phyloP scores from a whole-genome alignment of 2,329 filamentous ascomycete genomes.

The Seiridium unicorne region DNA sequence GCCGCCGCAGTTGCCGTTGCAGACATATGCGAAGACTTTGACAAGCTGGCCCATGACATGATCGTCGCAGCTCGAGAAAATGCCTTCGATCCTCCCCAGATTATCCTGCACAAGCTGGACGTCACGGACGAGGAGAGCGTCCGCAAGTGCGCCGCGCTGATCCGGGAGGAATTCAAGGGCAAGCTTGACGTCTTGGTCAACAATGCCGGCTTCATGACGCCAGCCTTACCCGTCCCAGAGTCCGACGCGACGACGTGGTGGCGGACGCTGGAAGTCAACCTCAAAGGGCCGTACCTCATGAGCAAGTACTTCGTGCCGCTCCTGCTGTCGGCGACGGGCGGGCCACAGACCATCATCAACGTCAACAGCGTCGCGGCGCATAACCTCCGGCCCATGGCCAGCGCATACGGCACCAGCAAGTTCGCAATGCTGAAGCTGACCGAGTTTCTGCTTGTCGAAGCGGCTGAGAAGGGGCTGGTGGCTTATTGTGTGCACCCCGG shows the following conservation, averaged over 20 bases:
- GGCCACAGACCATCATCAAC: constrained; percentile 43
- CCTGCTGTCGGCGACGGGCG: constrained; percentile 33
- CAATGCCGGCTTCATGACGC: constrained; percentile 42
- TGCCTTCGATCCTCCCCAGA: constrained; percentile 13
- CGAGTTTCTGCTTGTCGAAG: constrained; percentile 36
- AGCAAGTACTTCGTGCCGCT: constrained; percentile 47
- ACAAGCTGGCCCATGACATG: constrained; percentile 14
- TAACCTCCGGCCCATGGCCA: constrained; percentile 22
- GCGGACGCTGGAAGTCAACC: constrained; percentile 46
- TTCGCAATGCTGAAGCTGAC: constrained; percentile 42
- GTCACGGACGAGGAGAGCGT: constrained; percentile 32
- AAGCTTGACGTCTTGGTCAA: constrained; percentile 40
- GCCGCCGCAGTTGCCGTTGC: constrained; percentile 18
- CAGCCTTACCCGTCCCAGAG: constrained; percentile 21
- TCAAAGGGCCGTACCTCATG: constrained; percentile 45
- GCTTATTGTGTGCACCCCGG: constrained; percentile 18
- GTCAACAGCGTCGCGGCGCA: constrained; percentile 42
- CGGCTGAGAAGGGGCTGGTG: constrained; percentile 13
- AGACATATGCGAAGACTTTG: constrained; percentile 15
- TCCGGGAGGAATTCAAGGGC: constrained; percentile 26
- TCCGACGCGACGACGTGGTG: constrained; percentile 37
- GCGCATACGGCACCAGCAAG: constrained; percentile 43
- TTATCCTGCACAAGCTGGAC: constrained; percentile 26
- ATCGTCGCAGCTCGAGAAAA: constrained; percentile 14
- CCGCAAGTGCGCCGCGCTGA: constrained; percentile 20